A percentile compares a stretch with the other conserved stretches of the same genome.
These are phyloP conservation scores for Nitzschia sp. DNA, from an alignment of 108 stramenopile genomes.

Conservation along the genomic window DNA sequence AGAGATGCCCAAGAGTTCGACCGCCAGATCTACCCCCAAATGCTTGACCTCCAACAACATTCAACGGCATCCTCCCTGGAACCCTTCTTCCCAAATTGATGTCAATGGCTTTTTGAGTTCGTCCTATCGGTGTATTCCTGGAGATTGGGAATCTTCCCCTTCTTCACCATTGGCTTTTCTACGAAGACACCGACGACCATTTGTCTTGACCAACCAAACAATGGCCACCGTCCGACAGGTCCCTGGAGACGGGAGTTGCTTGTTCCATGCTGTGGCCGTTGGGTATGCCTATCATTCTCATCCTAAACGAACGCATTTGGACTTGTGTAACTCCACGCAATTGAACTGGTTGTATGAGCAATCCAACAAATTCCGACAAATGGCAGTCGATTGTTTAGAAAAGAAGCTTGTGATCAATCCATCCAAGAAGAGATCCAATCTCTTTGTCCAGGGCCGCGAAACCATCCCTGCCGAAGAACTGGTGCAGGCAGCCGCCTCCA, in stretches of 20 bases:
- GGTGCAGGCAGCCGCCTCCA: constrained; percentile 73
- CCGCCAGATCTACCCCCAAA: too few relatives aligned
- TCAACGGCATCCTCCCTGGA: constrained; percentile 66
- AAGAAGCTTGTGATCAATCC: neutral
- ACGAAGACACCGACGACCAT: neutral
- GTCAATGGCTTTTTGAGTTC: constrained; percentile 60
- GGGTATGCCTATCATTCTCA: constrained; percentile 30
- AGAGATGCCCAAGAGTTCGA: too few relatives aligned
- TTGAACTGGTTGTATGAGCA: constrained; percentile 47
- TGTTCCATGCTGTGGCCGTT: constrained; percentile 72
- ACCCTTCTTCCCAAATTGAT: constrained; percentile 70
- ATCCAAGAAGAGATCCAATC: neutral
- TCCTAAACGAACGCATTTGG: constrained; percentile 57
- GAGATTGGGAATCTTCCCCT: constrained; percentile 68
- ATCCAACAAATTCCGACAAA: constrained; percentile 41
- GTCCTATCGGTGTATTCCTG: constrained; percentile 55
- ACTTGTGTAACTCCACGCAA: constrained; percentile 32
- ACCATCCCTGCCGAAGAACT: constrained; percentile 69
- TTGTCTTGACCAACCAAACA: neutral
- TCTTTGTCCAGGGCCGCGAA: constrained; percentile 73
- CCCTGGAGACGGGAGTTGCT: constrained; percentile 91
- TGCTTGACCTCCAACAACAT: too few relatives aligned
- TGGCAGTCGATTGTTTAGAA: constrained; percentile 55
- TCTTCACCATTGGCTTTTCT: neutral
- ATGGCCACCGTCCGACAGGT: constrained; percentile 80